phyloP scores from a whole-genome alignment of 164 flowering plant species.

The Magnolia sinica region DNA sequence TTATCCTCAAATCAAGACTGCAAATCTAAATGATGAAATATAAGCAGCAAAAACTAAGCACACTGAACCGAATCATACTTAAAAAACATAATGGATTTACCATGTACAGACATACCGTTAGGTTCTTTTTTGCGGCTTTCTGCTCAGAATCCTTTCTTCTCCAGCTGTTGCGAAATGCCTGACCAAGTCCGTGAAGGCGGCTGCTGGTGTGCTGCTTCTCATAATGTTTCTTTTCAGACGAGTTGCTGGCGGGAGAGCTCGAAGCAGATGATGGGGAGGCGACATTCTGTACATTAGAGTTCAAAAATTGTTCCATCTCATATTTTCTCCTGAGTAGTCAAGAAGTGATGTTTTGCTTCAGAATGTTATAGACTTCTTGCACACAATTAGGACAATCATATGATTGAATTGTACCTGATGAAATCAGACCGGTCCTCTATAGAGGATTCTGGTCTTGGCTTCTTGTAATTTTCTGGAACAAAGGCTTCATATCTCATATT shows the following conservation, averaged over 20 bases:
- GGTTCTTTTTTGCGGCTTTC: slow-evolving; percentile 39
- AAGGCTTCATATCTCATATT: slow-evolving; percentile 80
- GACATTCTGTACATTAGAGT: slow-evolving; percentile 20
- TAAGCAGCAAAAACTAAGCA: background rate
- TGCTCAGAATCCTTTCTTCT: slow-evolving; percentile 62
- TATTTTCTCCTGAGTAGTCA: slow-evolving; percentile 75
- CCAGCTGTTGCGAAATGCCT: slow-evolving; percentile 83
- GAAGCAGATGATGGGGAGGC: slow-evolving; percentile 36
- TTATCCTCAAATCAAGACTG: no score
- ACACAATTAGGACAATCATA: background rate
- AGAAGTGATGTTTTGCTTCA: slow-evolving; percentile 18
- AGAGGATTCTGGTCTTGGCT: slow-evolving; percentile 74
- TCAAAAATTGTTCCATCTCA: slow-evolving; percentile 64
- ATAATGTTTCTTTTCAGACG: slow-evolving; percentile 39
- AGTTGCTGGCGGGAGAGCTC: slow-evolving; percentile 12
- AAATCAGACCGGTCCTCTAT: slow-evolving; percentile 74
- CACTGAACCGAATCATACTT: background rate
- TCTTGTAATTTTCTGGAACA: slow-evolving; percentile 45
- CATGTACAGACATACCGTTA: slow-evolving; percentile 36
- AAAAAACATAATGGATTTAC: background rate
- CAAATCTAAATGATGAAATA: background rate
- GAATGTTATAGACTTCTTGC: slow-evolving; percentile 5
- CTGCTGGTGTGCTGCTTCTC: slow-evolving; percentile 50
- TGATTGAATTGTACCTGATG: slow-evolving; percentile 50
- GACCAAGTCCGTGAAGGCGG: slow-evolving; percentile 56